Percentiles rank a stretch among this genome's conserved stretches.
Evolutionary conservation across 2,329 filamentous ascomycete genomes (phyloP).

Genomic region (Aspergillus flavus): DNA sequence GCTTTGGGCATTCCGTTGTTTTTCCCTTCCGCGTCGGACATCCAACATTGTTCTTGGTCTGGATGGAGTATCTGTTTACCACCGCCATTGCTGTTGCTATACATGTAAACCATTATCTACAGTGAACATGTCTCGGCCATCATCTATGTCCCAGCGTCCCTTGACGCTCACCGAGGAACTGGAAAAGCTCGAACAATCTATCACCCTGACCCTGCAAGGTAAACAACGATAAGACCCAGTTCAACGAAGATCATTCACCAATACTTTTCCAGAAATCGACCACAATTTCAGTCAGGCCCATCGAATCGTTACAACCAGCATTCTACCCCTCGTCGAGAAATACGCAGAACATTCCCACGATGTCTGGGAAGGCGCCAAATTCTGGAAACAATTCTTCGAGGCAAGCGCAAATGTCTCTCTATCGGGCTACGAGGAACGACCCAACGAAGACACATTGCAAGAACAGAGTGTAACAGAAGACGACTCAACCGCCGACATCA

Average conservation of each 20-base stretch:
- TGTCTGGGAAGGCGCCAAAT: slow-evolving; percentile 98
- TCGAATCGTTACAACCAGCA: slow-evolving; percentile 90
- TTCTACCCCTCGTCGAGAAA: slow-evolving; percentile 89
- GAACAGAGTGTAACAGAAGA: slow-evolving; percentile 57
- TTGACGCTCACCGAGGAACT: slow-evolving; percentile 91
- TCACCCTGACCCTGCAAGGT: slow-evolving; percentile 94
- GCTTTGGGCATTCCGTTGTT: slow-evolving; percentile 31
- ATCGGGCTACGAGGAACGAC: slow-evolving; percentile 86
- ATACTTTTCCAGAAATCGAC: slow-evolving; percentile 76
- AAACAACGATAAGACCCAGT: slow-evolving; percentile 17
- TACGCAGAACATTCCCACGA: slow-evolving; percentile 91
- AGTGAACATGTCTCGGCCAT: slow-evolving; percentile 54
- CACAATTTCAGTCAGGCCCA: slow-evolving; percentile 97
- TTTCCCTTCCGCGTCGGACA: slow-evolving; percentile 30
- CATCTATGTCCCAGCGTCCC: slow-evolving; percentile 53
- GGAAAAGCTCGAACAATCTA: slow-evolving; percentile 93
- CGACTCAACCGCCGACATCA: slow-evolving; percentile 56
- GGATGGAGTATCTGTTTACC: not conserved
- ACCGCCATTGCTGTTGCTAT: not conserved
- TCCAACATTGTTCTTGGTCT: slow-evolving; percentile 18
- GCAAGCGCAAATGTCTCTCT: slow-evolving; percentile 96
- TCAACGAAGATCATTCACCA: slow-evolving; percentile 17
- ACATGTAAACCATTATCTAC: not conserved
- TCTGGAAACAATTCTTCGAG: slow-evolving; percentile 99
- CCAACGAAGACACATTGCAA: slow-evolving; percentile 58